Conservation (phyloP, 441 rosid species). For the Syzygium malaccense region DNA sequence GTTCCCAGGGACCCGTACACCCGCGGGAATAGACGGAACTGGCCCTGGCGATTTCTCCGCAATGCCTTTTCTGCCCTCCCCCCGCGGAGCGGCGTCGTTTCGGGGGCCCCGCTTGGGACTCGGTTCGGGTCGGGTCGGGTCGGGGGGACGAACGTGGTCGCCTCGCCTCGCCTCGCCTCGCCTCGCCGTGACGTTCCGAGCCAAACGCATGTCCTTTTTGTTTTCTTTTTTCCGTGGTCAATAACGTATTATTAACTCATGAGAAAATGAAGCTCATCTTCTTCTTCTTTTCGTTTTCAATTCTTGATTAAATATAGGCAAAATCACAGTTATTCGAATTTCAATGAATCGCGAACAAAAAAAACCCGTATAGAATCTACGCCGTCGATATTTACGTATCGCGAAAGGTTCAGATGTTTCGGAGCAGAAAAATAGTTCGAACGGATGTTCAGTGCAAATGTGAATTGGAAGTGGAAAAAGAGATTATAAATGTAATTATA, state of each 20-base stretch:
- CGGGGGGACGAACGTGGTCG: neutral
- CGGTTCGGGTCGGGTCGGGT: neutral
- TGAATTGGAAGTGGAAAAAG: accelerated
- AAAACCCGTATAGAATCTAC: accelerated
- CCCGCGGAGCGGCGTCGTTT: neutral
- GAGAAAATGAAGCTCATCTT: neutral
- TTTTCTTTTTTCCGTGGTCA: neutral
- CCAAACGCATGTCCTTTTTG: neutral
- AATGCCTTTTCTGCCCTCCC: neutral
- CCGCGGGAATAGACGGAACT: neutral
- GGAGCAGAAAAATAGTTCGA: neutral
- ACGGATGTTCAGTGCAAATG: accelerated
- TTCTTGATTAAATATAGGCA: neutral
- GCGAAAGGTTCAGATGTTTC: neutral
- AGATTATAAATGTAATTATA: neutral
- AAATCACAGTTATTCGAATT: neutral
- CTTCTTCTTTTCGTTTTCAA: neutral
- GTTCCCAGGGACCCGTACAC: neutral
- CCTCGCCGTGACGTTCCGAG: neutral
- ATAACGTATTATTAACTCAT: neutral
- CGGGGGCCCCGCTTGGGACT: accelerated
- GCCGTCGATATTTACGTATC: accelerated
- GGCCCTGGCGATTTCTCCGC: accelerated
- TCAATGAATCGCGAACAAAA: neutral
- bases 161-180: neutral